Evolutionary conservation across 73 alveolate genomes (phyloP).

Genomic region (Urostyla sp.): DNA sequence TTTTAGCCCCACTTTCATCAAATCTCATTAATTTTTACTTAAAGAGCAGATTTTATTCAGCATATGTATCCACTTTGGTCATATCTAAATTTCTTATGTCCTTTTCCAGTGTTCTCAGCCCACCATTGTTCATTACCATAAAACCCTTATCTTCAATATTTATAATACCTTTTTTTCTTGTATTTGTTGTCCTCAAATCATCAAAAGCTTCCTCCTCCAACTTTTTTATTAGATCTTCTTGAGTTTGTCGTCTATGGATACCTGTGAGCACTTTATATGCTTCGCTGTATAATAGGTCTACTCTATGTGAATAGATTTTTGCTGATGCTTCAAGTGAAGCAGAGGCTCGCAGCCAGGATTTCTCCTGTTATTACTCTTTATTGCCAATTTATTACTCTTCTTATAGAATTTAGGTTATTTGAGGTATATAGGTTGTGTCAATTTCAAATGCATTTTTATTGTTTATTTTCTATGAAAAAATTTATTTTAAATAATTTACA

Average conservation of each 20-base stretch:
- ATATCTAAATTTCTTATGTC: conserved; percentile 83
- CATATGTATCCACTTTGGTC: conserved; percentile 85
- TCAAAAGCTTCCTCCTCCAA: background rate
- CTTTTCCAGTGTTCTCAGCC: conserved; percentile 89
- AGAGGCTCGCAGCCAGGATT: conserved; percentile 67
- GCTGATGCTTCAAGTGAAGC: conserved; percentile 74
- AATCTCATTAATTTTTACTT: conserved; percentile 85
- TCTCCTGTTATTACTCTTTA: no score
- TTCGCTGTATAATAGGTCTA: conserved; percentile 64
- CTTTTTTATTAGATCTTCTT: background rate
- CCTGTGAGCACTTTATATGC: conserved; percentile 72
- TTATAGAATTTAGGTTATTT: no score
- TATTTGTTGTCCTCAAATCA: background rate
- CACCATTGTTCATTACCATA: conserved; percentile 71
- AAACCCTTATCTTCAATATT: conserved; percentile 1
- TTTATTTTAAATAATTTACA: no score
- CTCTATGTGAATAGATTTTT: conserved; percentile 72
- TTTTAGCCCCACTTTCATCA: conserved; percentile 89
- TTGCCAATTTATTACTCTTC: no score
- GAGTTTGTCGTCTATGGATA: conserved; percentile 61
- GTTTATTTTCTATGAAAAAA: no score
- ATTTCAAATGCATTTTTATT: no score
- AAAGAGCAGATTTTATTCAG: conserved; percentile 87
- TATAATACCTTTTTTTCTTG: background rate
- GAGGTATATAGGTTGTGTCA: no score